Evolutionary conservation across 805 yeast genomes (phyloP).

Genomic region (Wickerhamiella qilinensis): DNA sequence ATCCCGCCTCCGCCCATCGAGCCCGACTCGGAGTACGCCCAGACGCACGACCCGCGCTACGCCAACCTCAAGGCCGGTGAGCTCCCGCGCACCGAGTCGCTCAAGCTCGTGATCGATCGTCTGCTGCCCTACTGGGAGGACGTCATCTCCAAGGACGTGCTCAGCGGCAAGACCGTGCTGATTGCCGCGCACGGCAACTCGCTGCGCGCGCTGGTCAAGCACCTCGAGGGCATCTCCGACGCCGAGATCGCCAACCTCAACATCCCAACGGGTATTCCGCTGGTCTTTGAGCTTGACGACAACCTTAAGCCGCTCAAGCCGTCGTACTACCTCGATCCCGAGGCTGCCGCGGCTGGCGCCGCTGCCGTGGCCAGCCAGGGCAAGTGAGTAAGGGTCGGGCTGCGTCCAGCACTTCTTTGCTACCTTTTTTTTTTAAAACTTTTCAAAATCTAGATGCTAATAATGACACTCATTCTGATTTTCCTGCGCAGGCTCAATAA

Average conservation of each 20-base stretch:
- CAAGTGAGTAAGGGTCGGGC: constrained; percentile 9
- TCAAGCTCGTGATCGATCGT: constrained; percentile 90
- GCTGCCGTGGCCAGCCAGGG: constrained; percentile 99
- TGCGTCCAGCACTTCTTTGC: too few species aligned
- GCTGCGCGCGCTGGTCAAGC: constrained; percentile 88
- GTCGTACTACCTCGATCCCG: constrained; percentile 95
- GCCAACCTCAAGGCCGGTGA: constrained; percentile 65
- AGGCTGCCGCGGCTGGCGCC: constrained; percentile 99
- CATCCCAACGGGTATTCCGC: constrained; percentile 97
- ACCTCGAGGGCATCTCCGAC: constrained; percentile 85
- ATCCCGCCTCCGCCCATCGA: constrained; percentile 88
- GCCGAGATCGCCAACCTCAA: constrained; percentile 84
- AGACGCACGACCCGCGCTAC: constrained; percentile 76
- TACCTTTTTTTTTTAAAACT: too few species aligned
- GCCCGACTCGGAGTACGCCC: constrained; percentile 66
- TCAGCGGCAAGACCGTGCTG: constrained; percentile 77
- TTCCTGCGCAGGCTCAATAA: too few species aligned
- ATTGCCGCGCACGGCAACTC: constrained; percentile 98
- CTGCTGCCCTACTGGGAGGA: constrained; percentile 95
- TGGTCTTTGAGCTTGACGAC: constrained; percentile 87
- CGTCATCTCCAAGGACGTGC: constrained; percentile 68
- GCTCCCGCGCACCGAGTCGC: constrained; percentile 87
- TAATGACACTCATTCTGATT: too few species aligned
- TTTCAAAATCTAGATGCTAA: too few species aligned
- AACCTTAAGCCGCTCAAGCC: constrained; percentile 78